A percentile compares a stretch with the other conserved stretches of the same genome.
Evolutionary conservation across 2,329 filamentous ascomycete species (phyloP).

Genomic region (Didymella arachidicola): DNA sequence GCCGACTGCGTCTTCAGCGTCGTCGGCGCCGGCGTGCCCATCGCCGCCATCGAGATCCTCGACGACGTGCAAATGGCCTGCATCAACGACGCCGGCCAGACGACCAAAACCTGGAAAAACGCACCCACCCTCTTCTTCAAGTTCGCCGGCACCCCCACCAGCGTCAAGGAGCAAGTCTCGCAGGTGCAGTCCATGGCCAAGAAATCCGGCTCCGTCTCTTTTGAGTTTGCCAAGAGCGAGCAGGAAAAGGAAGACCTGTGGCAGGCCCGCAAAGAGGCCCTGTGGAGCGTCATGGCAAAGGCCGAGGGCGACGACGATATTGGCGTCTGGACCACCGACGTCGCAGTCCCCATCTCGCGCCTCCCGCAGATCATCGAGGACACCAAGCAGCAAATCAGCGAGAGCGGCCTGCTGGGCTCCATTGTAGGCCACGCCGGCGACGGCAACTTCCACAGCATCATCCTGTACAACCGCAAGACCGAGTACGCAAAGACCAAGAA

Average conservation of each 20-base stretch:
- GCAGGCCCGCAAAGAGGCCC: conserved; percentile 76
- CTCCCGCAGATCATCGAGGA: conserved; percentile 79
- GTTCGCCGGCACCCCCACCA: conserved; percentile 71
- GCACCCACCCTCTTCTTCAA: conserved; percentile 78
- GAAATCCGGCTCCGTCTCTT: conserved; percentile 67
- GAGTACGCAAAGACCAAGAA: conserved; percentile 72
- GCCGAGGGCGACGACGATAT: conserved; percentile 63
- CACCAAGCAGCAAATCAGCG: conserved; percentile 71
- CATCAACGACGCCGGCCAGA: conserved; percentile 72
- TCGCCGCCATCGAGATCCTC: conserved; percentile 91
- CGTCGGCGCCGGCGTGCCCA: conserved; percentile 79
- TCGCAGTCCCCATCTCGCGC: conserved; percentile 76
- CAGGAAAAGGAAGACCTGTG: conserved; percentile 75
- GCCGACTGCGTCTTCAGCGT: conserved; percentile 82
- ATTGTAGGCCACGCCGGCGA: conserved; percentile 80
- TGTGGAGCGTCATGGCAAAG: conserved; percentile 76
- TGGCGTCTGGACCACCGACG: conserved; percentile 81
- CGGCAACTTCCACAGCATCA: conserved; percentile 75
- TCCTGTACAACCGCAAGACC: conserved; percentile 68
- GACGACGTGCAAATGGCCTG: conserved; percentile 89
- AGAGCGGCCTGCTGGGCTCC: conserved; percentile 68
- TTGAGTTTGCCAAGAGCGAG: conserved; percentile 71
- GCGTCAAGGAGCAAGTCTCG: conserved; percentile 80
- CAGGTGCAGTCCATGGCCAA: conserved; percentile 70
- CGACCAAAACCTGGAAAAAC: conserved; percentile 72